Conservation (phyloP, 1,284 basidiomycete species). For the Naganishia sp. region DNA sequence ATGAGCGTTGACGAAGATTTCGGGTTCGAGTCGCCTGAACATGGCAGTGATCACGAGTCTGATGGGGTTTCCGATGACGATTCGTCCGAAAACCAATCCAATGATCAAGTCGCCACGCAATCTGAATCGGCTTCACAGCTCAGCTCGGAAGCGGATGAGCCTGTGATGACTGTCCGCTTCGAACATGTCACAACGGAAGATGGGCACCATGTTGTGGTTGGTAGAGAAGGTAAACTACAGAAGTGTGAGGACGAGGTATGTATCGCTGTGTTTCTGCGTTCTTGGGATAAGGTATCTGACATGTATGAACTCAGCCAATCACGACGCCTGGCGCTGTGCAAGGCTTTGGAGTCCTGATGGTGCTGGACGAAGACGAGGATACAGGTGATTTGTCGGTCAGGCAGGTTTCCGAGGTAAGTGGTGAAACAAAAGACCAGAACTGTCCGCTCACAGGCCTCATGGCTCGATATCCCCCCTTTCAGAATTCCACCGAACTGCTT, state of each 20-base stretch:
- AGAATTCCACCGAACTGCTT: constrained; percentile 68
- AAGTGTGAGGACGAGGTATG: constrained; percentile 78
- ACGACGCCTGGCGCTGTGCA: constrained; percentile 81
- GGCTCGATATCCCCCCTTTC: constrained; percentile 34
- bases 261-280: background rate
- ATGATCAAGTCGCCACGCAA: background rate
- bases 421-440: constrained; percentile 4
- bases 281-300: background rate
- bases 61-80: background rate
- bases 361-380: constrained; percentile 67
- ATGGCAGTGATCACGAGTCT: constrained; percentile 4
- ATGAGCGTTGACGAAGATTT: background rate
- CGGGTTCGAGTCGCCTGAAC: constrained; percentile 4
- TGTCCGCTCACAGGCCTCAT: background rate
- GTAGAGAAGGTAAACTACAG: constrained; percentile 68
- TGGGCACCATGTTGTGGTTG: constrained; percentile 72
- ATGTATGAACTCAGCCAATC: constrained; percentile 65
- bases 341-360: constrained; percentile 79
- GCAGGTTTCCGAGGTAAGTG: constrained; percentile 76
- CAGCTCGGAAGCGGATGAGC: constrained; percentile 38
- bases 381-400: constrained; percentile 65
- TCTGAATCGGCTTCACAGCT: constrained; percentile 21
- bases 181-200: constrained; percentile 68
- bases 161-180: constrained; percentile 65
- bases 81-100: background rate